Base-by-base conservation (phyloP, 441 rosid species). In the Bocquillonia castaneifolia region DNA sequence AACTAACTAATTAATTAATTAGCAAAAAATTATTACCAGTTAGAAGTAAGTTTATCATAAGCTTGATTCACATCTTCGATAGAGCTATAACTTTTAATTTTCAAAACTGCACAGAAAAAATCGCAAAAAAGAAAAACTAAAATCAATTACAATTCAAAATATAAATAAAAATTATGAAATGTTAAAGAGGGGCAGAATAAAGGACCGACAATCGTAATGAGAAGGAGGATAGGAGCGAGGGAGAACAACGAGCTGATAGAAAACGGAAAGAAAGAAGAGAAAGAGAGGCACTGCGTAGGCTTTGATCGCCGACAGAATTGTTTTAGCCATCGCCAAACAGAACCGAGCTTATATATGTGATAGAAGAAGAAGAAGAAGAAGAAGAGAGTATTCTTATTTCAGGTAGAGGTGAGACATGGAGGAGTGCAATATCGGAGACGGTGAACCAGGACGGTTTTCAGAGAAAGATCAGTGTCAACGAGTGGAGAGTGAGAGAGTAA, bases 151-250 rank as follows among this genome's bases (percentile, higher is more conserved):
- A 59, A 5, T 20, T 14, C 20, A 51, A 18, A 50, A 3, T 31
- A 51, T 15, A 5, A 6, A 32, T 13, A 4, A 26, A 1, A 23
- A 5, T 76, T 12, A 52, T 10, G 59, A 14, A 18, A 22, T 8
- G 36, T 25, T 34, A 1, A 37, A n/a, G n/a, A n/a, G n/a, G n/a
- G n/a, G n/a, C 18, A 45, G 6, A 51, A 10, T 14, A 8, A 54
- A 28, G 3, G 18, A 69, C 76, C 26, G 67, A 90, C 94, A 88
- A 36, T 88, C 89, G 83, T 90, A 90, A 80, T 86, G 89, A 63
- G 94, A 77, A 67, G 82, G 79, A 70, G 94, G 91, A 64, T 82
- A 90, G 55, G 86, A 80, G 57, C 83, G 85, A 74, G 93, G 96
- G 52, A 87, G 81, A 63, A 88, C 79, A 60, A 80, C 74, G 62